Evolutionary conservation across 257 asterid genomes (phyloP), one percentile per base, ranked within the genome.

Genomic region (Forsythia suspensa): DNA sequence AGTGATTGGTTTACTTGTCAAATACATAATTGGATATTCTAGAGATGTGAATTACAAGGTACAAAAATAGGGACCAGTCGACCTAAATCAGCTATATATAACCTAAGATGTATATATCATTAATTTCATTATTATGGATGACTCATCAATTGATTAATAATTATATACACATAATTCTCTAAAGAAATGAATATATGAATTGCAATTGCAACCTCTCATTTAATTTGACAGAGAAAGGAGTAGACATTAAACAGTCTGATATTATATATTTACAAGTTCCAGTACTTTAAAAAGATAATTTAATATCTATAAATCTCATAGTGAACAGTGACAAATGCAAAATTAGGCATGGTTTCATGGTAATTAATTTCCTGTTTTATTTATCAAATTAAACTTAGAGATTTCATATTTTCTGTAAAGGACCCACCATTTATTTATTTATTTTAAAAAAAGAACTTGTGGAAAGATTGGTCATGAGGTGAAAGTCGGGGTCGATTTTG

Each of bases 131-230:
- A 39, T 38, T 40, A 39, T 38, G 36, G 36, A 13, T 80, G 79
- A 68, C 63, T 67, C 71, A 55, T 66, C 78, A 29, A 63, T 63
- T 24, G 24, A 63, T 34, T 11, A 29, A 29, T 29, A 29, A 29
- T 29, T 29, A 29, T 29, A 73, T 73, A 66, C 24, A 21, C 38
- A 12, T 7, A 61, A 63, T 6, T 63, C 57, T 57, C n/a, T 21
- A 74, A 74, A 71, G 11, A 18, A 72, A 66, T 52, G 70, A 18
- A 46, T 13, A 34, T 44, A 15, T 57, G 61, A 59, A 61, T 75
- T 75, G 79, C 77, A 77, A 75, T 37, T 82, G 77, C 82, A 77
- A 73, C 46, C 51, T 10, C 77, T 52, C 84, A 76, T 83, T 80
- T 48, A 80, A 66, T 66, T 76, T 71, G 79, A 72, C 3, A 52